phyloP scores from a whole-genome alignment of 2,329 filamentous ascomycete genomes.

The Aspergillus tubingensis region DNA sequence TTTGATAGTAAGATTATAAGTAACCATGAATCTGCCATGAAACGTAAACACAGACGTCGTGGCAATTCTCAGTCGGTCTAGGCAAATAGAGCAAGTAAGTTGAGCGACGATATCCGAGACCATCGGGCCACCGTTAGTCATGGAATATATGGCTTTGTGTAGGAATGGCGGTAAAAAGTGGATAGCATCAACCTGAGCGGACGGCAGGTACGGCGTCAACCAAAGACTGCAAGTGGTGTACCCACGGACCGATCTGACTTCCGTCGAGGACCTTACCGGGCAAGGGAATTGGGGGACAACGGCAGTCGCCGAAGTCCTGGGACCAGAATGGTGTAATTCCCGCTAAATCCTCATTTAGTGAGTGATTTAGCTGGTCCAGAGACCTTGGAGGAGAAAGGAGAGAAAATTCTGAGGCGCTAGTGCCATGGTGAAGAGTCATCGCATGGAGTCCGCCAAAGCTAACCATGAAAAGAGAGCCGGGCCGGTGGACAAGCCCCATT shows the following conservation, averaged over 20 bases:
- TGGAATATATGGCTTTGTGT: background rate
- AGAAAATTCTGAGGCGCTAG: constrained; percentile 11
- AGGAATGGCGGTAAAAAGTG: background rate
- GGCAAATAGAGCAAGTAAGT: background rate
- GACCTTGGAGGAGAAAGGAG: constrained; percentile 1
- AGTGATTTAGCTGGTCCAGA: background rate
- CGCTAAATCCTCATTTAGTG: background rate
- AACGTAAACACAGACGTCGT: background rate
- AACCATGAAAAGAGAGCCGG: background rate
- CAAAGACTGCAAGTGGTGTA: background rate
- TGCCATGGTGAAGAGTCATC: constrained; percentile 4
- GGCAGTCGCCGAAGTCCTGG: constrained; percentile 9
- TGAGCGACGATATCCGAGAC: constrained; percentile 1
- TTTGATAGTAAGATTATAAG: background rate
- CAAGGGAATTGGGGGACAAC: background rate
- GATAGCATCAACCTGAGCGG: background rate
- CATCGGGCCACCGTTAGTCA: background rate
- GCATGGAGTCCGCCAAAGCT: constrained; percentile 1
- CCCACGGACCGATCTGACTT: constrained; percentile 1
- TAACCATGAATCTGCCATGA: background rate
- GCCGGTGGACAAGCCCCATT: background rate
- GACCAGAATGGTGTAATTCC: background rate
- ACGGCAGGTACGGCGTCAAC: background rate
- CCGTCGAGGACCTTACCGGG: constrained; percentile 1
- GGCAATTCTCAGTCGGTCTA: background rate